A percentile compares a stretch with the other conserved stretches of the same genome.
Evolutionary conservation across 1,284 basidiomycete genomes (phyloP).

Genomic region (Marasmius sp.): DNA sequence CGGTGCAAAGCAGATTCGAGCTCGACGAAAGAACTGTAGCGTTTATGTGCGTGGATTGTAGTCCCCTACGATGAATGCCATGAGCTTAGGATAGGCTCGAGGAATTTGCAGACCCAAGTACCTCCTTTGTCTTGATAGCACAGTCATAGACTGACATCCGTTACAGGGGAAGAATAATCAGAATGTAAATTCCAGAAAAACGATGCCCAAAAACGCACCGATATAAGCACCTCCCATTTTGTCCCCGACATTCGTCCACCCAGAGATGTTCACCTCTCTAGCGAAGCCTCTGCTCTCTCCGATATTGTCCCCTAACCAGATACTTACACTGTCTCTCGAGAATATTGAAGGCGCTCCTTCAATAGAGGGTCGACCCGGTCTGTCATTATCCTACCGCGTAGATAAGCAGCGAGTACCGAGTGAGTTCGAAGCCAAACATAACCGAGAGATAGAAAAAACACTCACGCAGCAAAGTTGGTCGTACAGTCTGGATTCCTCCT

Average conservation of each 20-base stretch:
- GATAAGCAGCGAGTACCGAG: not conserved
- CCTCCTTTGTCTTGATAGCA: conserved; percentile 62
- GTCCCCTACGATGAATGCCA: conserved; percentile 45
- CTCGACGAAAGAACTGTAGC: conserved; percentile 69
- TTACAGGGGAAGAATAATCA: not conserved
- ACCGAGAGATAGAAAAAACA: not conserved
- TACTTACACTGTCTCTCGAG: conserved; percentile 41
- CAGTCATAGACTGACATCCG: conserved; percentile 55
- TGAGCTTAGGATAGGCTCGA: not conserved
- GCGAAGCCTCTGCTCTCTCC: conserved; percentile 57
- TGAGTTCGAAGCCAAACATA: not conserved
- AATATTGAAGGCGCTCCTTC: conserved; percentile 56
- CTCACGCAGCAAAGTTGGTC: conserved; percentile 45
- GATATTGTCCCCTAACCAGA: conserved; percentile 63
- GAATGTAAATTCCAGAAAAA: not conserved
- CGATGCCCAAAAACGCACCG: conserved; percentile 37
- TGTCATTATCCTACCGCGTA: conserved; percentile 12
- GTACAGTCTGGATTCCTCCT: conserved; percentile 47
- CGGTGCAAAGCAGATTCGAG: conserved; percentile 51
- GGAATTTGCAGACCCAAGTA: conserved; percentile 13
- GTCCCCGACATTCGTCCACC: conserved; percentile 71
- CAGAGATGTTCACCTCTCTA: conserved; percentile 58
- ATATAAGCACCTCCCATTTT: conserved; percentile 59
- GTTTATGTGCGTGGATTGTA: conserved; percentile 64
- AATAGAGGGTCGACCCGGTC: conserved; percentile 24